Conservation (phyloP, 78 protist genomes). For the Dictyostelium citrinum region DNA sequence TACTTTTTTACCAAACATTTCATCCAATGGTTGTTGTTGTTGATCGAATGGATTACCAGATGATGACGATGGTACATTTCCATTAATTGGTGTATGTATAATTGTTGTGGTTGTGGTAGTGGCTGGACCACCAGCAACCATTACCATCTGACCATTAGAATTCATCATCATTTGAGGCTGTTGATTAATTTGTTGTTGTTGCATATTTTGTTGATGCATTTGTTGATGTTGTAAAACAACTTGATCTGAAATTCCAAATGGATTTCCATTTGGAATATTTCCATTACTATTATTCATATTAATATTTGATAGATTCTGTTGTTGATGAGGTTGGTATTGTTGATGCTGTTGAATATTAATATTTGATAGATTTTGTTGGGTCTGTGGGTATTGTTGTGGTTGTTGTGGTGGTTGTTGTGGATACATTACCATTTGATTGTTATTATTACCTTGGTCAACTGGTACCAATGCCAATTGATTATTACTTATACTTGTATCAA, state of each 20-base stretch:
- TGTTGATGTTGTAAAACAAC: slow-evolving; percentile 2
- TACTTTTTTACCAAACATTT: slow-evolving; percentile 22
- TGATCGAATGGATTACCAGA: slow-evolving; percentile 5
- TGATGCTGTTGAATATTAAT: background rate
- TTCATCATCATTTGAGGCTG: background rate
- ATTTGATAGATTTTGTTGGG: background rate
- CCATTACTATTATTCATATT: background rate
- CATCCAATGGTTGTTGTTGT: slow-evolving; percentile 2
- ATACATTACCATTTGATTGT: background rate
- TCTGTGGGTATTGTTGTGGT: background rate
- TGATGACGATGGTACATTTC: background rate
- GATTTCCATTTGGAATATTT: background rate
- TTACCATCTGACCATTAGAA: background rate
- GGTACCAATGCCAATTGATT: background rate
- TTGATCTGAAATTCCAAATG: background rate
- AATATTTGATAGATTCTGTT: background rate
- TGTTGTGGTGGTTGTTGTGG: background rate
- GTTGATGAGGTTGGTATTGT: background rate
- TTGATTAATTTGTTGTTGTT: background rate
- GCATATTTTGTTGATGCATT: slow-evolving; percentile 10
- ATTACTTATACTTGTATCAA: background rate
- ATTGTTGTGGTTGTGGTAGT: slow-evolving; percentile 5
- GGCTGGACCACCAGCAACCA: background rate
- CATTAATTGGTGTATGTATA: background rate
- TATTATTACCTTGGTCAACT: background rate